Conservation (phyloP, 106 monocot species). For the Acorus calamus region DNA sequence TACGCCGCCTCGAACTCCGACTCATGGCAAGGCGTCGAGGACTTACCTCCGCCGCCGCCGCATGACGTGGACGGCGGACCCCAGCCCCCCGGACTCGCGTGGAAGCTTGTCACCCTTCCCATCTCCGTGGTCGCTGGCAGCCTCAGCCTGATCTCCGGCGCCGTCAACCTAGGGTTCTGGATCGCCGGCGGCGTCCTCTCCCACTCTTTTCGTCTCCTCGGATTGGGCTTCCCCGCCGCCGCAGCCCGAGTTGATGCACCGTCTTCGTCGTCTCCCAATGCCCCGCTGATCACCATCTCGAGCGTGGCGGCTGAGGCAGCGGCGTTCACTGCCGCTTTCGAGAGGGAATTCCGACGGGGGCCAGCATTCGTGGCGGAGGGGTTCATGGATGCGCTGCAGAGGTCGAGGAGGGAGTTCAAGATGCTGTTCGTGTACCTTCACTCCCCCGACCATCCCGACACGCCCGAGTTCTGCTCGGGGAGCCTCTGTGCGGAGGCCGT, state of each 20-base stretch:
- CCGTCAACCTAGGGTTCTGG: conserved; percentile 64
- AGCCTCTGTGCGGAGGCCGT: conserved; percentile 51
- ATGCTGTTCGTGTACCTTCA: conserved; percentile 87
- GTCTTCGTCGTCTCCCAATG: conserved; percentile 4
- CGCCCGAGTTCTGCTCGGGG: conserved; percentile 51
- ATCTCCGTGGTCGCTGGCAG: conserved; percentile 75
- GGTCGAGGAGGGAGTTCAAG: conserved; percentile 76
- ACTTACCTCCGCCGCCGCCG: not conserved
- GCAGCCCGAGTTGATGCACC: conserved; percentile 7
- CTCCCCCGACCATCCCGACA: conserved; percentile 88
- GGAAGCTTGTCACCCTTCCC: conserved; percentile 81
- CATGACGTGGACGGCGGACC: not conserved
- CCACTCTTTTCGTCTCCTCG: conserved; percentile 55
- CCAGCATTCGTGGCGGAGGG: conserved; percentile 50
- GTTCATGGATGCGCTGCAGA: conserved; percentile 86
- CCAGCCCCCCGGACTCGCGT: conserved; percentile 44
- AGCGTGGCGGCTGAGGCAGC: conserved; percentile 64
- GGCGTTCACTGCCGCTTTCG: conserved; percentile 51
- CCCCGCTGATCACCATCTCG: conserved; percentile 23
- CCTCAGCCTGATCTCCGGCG: conserved; percentile 41
- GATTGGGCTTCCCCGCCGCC: conserved; percentile 2
- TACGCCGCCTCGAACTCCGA: not conserved
- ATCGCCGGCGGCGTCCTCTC: conserved; percentile 65
- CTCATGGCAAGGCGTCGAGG: too few species aligned
- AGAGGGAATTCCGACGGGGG: conserved; percentile 36